Evolutionary conservation across 163 green algal genomes (phyloP).

Genomic region (Chlamydomonas reinhardtii): DNA sequence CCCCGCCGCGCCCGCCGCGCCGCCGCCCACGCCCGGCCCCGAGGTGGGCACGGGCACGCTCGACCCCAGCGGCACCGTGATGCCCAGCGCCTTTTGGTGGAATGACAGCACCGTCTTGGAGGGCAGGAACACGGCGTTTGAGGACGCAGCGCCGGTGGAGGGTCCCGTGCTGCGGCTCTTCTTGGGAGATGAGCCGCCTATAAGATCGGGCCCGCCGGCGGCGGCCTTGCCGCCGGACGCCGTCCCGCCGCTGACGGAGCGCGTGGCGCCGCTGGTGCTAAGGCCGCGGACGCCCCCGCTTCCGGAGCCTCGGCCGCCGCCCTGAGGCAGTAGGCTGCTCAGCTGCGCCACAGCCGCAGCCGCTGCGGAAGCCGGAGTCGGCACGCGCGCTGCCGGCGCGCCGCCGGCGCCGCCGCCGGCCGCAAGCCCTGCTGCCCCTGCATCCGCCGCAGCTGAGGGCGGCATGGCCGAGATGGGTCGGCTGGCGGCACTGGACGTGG

Average conservation of each 20-base stretch:
- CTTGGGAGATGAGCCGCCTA: background rate
- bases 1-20: background rate
- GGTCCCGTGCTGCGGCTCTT: too few relatives aligned
- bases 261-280: background rate
- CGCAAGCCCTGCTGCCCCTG: too few relatives aligned
- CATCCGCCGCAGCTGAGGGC: background rate
- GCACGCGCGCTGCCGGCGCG: too few relatives aligned
- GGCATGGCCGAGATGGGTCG: background rate
- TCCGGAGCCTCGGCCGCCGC: too few relatives aligned
- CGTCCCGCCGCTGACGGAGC: too few relatives aligned
- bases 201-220: too few relatives aligned
- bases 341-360: too few relatives aligned
- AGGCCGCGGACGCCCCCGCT: background rate
- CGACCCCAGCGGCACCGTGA: constrained; percentile 16
- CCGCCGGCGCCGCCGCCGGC: too few relatives aligned
- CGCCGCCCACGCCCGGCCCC: background rate
- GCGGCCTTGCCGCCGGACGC: background rate
- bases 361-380: background rate
- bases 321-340: too few relatives aligned
- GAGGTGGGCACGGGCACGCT: background rate
- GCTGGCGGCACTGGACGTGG: too few relatives aligned
- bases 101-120: constrained; percentile 27
- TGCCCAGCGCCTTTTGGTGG: constrained; percentile 24
- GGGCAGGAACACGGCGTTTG: background rate
- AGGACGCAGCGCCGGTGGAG: background rate